Conservation (phyloP, 164 flowering plant genomes). For the Taxillus chinensis region DNA sequence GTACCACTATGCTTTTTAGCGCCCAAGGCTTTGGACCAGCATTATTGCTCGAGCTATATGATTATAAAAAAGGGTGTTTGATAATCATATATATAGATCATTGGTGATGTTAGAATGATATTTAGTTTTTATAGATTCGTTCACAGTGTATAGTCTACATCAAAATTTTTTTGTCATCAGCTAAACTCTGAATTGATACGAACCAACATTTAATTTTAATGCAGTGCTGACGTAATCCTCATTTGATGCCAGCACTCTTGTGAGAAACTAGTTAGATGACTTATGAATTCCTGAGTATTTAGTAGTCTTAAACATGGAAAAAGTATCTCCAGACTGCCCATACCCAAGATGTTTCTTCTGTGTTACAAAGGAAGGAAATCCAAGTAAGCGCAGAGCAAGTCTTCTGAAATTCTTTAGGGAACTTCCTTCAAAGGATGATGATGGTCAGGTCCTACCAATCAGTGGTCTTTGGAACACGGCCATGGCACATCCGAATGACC, state of each 20-base stretch:
- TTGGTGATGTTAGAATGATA: too few relatives aligned
- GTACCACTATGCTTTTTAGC: too few relatives aligned
- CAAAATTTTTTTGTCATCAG: too few relatives aligned
- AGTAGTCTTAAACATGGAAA: conserved; percentile 48
- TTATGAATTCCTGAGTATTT: conserved; percentile 10
- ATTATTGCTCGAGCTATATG: too few relatives aligned
- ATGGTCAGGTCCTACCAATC: conserved; percentile 97
- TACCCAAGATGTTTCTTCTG: conserved; percentile 99
- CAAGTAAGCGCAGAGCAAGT: conserved; percentile 79
- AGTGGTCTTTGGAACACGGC: conserved; percentile 99
- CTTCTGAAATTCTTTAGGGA: conserved; percentile 88
- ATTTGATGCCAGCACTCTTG: conserved; percentile 1
- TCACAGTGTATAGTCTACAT: too few relatives aligned
- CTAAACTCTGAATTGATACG: too few relatives aligned
- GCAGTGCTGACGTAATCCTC: conserved; percentile 12
- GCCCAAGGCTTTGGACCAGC: too few relatives aligned
- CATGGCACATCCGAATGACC: conserved; percentile 99
- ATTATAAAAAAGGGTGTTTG: too few relatives aligned
- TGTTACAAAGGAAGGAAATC: conserved; percentile 97
- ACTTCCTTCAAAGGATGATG: conserved; percentile 92
- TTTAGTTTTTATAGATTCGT: too few relatives aligned
- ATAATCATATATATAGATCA: too few relatives aligned
- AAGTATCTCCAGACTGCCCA: conserved; percentile 72
- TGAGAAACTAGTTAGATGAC: conserved; percentile 9
- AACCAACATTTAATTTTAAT: conserved; percentile 1